Percentiles rank a stretch among this genome's conserved stretches.
phyloP scores from a whole-genome alignment of 805 yeast species.

The Yarrowia alimentaria region DNA sequence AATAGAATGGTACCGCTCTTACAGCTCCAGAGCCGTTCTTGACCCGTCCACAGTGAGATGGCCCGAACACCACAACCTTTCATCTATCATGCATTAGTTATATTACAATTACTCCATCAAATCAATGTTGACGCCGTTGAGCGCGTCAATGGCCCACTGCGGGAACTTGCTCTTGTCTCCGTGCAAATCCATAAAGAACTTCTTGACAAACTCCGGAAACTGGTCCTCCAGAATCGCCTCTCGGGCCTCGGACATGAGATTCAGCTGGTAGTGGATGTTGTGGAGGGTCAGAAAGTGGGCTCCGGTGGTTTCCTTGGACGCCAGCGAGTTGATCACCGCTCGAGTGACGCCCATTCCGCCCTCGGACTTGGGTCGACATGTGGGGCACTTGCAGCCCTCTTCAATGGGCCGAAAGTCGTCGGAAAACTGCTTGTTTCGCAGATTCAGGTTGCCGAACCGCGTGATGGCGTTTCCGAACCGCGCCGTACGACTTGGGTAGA shows the following conservation, averaged over 20 bases:
- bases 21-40: too few relatives aligned
- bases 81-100: background rate
- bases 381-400: conserved; percentile 45
- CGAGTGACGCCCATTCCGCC: conserved; percentile 43
- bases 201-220: conserved; percentile 42
- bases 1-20: too few relatives aligned
- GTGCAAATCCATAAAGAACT: conserved; percentile 41
- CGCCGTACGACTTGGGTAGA: conserved; percentile 47
- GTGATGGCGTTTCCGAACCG: conserved; percentile 49
- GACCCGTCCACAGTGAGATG: too few relatives aligned
- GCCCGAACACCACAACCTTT: too few relatives aligned
- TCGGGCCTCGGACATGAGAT: conserved; percentile 45
- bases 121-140: conserved; percentile 41
- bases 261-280: conserved; percentile 46
- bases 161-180: conserved; percentile 42
- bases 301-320: conserved; percentile 46
- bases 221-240: conserved; percentile 42
- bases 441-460: conserved; percentile 40
- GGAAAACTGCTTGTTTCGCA: conserved; percentile 41
- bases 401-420: conserved; percentile 43
- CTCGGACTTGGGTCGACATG: conserved; percentile 39
- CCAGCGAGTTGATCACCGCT: conserved; percentile 42
- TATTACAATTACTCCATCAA: conserved; percentile 30
- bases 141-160: conserved; percentile 46
- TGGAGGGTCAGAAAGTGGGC: conserved; percentile 47